Conservation (phyloP, 2,329 filamentous ascomycete genomes). For the Aspergillus fumigatus region DNA sequence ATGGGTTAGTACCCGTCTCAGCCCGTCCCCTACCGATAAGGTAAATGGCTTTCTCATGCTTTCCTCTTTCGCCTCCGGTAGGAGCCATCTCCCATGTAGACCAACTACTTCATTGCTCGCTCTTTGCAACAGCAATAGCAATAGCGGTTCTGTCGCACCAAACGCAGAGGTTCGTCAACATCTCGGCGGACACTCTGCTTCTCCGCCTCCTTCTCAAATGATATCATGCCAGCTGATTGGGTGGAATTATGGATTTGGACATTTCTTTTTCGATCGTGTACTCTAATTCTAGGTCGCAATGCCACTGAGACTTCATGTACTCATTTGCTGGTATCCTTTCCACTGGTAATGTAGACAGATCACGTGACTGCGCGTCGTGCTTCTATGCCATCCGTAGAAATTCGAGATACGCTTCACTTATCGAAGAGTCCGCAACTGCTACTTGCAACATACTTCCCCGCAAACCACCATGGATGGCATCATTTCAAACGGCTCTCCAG, state of each 20-base stretch:
- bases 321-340: neutral
- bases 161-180: slow-evolving; percentile 3
- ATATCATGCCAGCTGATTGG: slow-evolving; percentile 20
- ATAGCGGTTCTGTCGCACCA: slow-evolving; percentile 23
- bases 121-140: slow-evolving; percentile 18
- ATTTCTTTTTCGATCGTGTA: slow-evolving; percentile 22
- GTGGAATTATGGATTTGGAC: slow-evolving; percentile 22
- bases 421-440: neutral
- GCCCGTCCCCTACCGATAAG: neutral
- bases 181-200: slow-evolving; percentile 4
- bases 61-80: slow-evolving; percentile 9
- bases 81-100: slow-evolving; percentile 17
- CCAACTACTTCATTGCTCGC: slow-evolving; percentile 5
- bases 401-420: slow-evolving; percentile 16
- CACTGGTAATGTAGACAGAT: neutral
- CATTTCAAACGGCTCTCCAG: slow-evolving; percentile 23
- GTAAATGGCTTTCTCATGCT: slow-evolving; percentile 2
- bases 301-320: slow-evolving; percentile 4
- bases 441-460: neutral
- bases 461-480: slow-evolving; percentile 30
- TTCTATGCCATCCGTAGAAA: slow-evolving; percentile 22
- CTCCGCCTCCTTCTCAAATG: slow-evolving; percentile 9
- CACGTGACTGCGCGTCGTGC: slow-evolving; percentile 25
- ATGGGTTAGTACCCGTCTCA: neutral
- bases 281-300: slow-evolving; percentile 23